Base-by-base conservation (phyloP, 176 grass and related monocot species). In the Eragrostis curvula region DNA sequence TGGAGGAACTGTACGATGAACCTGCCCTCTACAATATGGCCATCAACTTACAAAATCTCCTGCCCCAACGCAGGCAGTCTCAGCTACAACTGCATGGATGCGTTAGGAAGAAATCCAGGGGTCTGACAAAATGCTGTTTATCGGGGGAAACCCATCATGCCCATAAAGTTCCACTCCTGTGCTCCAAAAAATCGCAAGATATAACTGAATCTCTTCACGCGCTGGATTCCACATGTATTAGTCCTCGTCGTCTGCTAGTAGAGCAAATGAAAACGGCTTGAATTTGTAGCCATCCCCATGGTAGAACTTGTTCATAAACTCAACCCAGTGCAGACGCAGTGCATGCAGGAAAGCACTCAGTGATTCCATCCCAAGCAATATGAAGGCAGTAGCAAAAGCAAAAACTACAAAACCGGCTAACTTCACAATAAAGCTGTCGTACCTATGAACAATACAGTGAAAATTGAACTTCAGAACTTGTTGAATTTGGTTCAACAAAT, bases 221-320 rank as follows among this genome's bases (percentile, higher is more conserved):
- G 48, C 2, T 66, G 12, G 39, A 81, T 36, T 83, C 46, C 66
- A 59, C 56, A 79, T 70, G 42, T 60, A 93, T 90, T 73, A 99
- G 75, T 96, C 91, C 51, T 96, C 93, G 0, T 96, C 93, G 9
- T 99, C 93, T 67, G 87, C 85, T 45, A 99, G 83, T 51, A 78
- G 55, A 85, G 87, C 89, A 85, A 99, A 99, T 66, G 97, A 99
- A 80, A 99, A 96, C 47, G 97, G 93, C 66, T 78, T 90, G 85
- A 99, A 99, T 84, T 99, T 99, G 80, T 96, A 99, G 70, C 97
- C 97, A 87, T 99, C 97, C 69, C 97, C 97, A 15, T 99, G 93
- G 67, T 90, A 99, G 80, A 99, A 99, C 84, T 99, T 99, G 84
- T 72, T 69, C 97, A 99, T 99, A 67, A 99, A 99, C 83, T 99